phyloP scores from a whole-genome alignment of 345 rosid genomes.

The Aethionema arabicum region DNA sequence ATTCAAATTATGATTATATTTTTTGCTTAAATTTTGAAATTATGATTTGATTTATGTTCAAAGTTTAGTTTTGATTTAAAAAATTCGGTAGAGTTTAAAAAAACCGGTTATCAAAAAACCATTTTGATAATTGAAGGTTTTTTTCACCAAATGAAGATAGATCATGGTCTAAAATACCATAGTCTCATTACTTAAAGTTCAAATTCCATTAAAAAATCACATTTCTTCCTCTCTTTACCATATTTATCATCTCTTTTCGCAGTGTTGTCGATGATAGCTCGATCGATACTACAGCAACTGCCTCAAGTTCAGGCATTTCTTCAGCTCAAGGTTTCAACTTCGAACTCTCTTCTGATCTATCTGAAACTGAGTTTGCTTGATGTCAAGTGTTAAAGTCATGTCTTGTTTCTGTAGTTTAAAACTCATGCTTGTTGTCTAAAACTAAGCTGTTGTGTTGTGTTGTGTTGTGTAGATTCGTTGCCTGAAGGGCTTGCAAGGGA shows the following conservation, averaged over 20 bases:
- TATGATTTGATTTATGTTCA: too few relatives aligned
- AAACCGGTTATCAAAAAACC: too few relatives aligned
- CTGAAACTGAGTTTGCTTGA: background rate
- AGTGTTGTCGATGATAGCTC: conserved; percentile 65
- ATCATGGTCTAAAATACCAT: too few relatives aligned
- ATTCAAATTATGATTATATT: too few relatives aligned
- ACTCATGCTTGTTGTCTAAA: background rate
- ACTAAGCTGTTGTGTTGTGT: background rate
- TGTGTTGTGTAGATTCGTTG: conserved; percentile 44
- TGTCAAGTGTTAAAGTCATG: background rate
- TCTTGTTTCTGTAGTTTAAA: background rate
- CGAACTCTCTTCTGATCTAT: conserved; percentile 6
- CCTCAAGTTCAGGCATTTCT: conserved; percentile 59
- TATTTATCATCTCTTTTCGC: conserved; percentile 11
- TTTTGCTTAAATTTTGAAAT: too few relatives aligned
- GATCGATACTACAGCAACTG: conserved; percentile 38
- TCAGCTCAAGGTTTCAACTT: background rate
- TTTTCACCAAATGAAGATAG: too few relatives aligned
- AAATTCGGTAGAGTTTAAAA: too few relatives aligned
- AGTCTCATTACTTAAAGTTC: too few relatives aligned
- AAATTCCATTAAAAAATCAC: background rate
- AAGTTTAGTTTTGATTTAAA: too few relatives aligned
- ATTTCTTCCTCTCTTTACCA: background rate
- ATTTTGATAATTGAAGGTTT: too few relatives aligned
- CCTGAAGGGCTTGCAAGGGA: conserved; percentile 88